Percentiles rank a stretch among this genome's conserved stretches.
These are phyloP conservation scores for Aphanoascus verrucosus DNA, from an alignment of 2,329 filamentous ascomycete genomes.

Conservation along the genomic window DNA sequence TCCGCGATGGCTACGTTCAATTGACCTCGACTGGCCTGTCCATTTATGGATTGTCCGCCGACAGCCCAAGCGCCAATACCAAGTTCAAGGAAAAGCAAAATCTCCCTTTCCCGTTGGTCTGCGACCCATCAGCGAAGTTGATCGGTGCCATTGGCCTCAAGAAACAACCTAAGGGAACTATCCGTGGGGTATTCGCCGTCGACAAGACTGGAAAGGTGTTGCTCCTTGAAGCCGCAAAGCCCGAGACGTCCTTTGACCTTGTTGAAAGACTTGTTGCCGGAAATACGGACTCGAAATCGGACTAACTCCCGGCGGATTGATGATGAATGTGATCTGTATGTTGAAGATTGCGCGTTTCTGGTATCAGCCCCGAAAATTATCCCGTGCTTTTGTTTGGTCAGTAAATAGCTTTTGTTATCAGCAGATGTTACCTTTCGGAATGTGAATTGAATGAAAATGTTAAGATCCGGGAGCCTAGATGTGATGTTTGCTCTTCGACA, in stretches of 20 bases:
- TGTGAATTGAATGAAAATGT: not conserved
- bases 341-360: no score
- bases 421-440: not conserved
- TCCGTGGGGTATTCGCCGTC: constrained; percentile 78
- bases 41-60: constrained; percentile 82
- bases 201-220: constrained; percentile 73
- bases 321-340: no score
- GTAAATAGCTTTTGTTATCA: no score
- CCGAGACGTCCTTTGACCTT: constrained; percentile 63
- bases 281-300: constrained; percentile 15
- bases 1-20: constrained; percentile 71
- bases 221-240: constrained; percentile 62
- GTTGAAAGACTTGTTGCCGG: constrained; percentile 60
- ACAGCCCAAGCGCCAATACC: constrained; percentile 83
- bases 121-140: constrained; percentile 62
- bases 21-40: constrained; percentile 68
- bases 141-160: constrained; percentile 83
- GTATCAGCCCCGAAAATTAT: no score
- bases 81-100: constrained; percentile 87
- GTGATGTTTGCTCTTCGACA: no score
- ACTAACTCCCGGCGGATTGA: not conserved
- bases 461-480: not conserved
- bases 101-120: constrained; percentile 77
- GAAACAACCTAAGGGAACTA: constrained; percentile 69
- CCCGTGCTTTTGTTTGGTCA: no score